These are phyloP conservation scores for Grosmannia clavigera DNA, from an alignment of 2,329 filamentous ascomycete genomes.

Conservation along the genomic window DNA sequence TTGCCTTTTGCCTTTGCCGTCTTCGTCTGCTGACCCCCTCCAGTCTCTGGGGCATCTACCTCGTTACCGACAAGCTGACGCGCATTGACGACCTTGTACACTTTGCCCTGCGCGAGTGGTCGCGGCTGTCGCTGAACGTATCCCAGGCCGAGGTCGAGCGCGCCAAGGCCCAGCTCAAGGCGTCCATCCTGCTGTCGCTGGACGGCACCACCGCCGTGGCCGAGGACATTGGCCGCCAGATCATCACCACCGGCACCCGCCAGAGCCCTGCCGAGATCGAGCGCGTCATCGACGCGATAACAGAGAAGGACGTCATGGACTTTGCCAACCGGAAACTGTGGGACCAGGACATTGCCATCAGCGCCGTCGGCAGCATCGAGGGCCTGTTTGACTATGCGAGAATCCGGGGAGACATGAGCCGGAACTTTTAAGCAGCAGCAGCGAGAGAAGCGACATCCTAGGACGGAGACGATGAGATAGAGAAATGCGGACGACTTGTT, in stretches of 20 bases:
- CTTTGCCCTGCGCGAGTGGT: constrained; percentile 98
- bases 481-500: neutral
- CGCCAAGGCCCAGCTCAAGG: constrained; percentile 98
- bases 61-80: constrained; percentile 81
- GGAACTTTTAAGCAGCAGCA: constrained; percentile 20
- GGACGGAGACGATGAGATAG: neutral
- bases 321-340: constrained; percentile 92
- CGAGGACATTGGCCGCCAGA: constrained; percentile 96
- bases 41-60: constrained; percentile 99
- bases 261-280: constrained; percentile 91
- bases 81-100: constrained; percentile 90
- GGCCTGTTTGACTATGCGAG: constrained; percentile 59
- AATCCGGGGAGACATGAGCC: constrained; percentile 23
- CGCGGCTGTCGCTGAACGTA: constrained; percentile 81
- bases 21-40: constrained; percentile 2
- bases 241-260: constrained; percentile 90
- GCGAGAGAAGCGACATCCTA: neutral
- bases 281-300: constrained; percentile 75
- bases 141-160: constrained; percentile 87
- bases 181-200: constrained; percentile 89
- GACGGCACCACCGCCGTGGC: constrained; percentile 95
- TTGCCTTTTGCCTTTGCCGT: neutral
- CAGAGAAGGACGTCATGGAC: constrained; percentile 92
- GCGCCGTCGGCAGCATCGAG: constrained; percentile 87
- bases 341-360: constrained; percentile 94